Conservation (phyloP, 352 stramenopile genomes). For the Aphanomyces cochlioides region DNA sequence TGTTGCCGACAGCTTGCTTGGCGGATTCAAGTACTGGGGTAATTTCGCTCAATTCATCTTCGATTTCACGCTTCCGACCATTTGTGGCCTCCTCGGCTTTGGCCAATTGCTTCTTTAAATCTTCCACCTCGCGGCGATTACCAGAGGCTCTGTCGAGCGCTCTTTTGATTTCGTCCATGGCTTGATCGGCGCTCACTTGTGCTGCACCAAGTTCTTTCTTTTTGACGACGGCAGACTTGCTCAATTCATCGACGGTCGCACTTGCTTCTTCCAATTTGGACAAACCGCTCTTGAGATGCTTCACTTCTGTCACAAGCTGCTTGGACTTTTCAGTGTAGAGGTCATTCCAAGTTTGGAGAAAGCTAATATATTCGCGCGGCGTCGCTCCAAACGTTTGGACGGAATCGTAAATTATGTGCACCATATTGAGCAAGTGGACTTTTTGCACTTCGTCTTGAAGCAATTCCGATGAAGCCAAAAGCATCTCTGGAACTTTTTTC, state of each 20-base stretch:
- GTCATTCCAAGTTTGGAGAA: slow-evolving; percentile 72
- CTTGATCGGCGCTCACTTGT: slow-evolving; percentile 87
- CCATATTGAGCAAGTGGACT: slow-evolving; percentile 36
- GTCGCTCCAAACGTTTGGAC: slow-evolving; percentile 69
- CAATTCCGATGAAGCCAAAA: slow-evolving; percentile 50
- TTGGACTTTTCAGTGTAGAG: slow-evolving; percentile 79
- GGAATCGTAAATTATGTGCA: slow-evolving; percentile 59
- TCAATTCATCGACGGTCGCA: slow-evolving; percentile 89
- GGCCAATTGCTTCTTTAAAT: slow-evolving; percentile 87
- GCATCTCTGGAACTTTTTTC: slow-evolving; percentile 65
- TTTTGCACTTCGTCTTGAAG: slow-evolving; percentile 55
- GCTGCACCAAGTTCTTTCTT: slow-evolving; percentile 85
- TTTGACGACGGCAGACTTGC: slow-evolving; percentile 81
- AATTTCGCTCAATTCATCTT: slow-evolving; percentile 90
- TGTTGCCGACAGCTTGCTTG: slow-evolving; percentile 90
- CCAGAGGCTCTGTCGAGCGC: slow-evolving; percentile 85
- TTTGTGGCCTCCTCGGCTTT: slow-evolving; percentile 88
- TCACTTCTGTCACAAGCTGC: slow-evolving; percentile 82
- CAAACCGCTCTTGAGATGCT: slow-evolving; percentile 86
- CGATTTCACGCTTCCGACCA: slow-evolving; percentile 88
- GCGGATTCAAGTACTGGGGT: slow-evolving; percentile 88
- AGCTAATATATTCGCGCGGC: slow-evolving; percentile 80
- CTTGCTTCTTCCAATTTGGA: slow-evolving; percentile 89
- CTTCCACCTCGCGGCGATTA: slow-evolving; percentile 87
- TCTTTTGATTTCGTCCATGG: slow-evolving; percentile 95